These are phyloP conservation scores for Dendrobium officinale DNA, from an alignment of 106 monocot species.

Conservation along the genomic window DNA sequence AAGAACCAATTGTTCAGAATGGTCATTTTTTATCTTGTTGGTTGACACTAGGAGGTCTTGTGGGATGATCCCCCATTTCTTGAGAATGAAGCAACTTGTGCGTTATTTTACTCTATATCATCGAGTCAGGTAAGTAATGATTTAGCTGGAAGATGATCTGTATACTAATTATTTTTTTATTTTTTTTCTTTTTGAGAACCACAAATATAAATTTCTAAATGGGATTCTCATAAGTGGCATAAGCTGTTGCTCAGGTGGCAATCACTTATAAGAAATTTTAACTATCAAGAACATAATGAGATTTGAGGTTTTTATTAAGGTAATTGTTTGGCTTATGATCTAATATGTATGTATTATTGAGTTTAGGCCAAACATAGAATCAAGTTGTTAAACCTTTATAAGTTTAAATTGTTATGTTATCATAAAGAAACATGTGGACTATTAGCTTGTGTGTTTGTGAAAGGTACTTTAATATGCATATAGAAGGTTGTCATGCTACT, in stretches of 20 bases:
- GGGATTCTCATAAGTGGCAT: not conserved
- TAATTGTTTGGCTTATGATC: not conserved
- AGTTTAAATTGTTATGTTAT: not conserved
- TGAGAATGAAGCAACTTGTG: constrained; percentile 64
- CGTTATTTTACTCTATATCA: constrained; percentile 85
- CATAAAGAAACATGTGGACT: not conserved
- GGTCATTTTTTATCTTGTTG: constrained; percentile 3
- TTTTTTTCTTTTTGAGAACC: not conserved
- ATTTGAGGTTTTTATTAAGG: not conserved
- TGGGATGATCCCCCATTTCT: constrained; percentile 79
- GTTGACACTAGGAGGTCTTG: constrained; percentile 60
- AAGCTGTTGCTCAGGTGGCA: not conserved
- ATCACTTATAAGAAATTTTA: not conserved
- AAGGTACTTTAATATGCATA: not conserved
- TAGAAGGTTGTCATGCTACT: not conserved
- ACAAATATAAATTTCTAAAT: not conserved
- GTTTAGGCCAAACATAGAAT: not conserved
- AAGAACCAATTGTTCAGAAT: not conserved
- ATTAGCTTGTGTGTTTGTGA: not conserved
- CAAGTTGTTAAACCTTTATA: not conserved
- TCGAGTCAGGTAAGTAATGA: constrained; percentile 58
- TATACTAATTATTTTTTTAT: not conserved
- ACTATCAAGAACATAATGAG: not conserved
- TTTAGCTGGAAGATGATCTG: not conserved
- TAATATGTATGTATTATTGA: not conserved